Base-by-base conservation (phyloP, 2,329 filamentous ascomycete species). In the Botrytis porri region DNA sequence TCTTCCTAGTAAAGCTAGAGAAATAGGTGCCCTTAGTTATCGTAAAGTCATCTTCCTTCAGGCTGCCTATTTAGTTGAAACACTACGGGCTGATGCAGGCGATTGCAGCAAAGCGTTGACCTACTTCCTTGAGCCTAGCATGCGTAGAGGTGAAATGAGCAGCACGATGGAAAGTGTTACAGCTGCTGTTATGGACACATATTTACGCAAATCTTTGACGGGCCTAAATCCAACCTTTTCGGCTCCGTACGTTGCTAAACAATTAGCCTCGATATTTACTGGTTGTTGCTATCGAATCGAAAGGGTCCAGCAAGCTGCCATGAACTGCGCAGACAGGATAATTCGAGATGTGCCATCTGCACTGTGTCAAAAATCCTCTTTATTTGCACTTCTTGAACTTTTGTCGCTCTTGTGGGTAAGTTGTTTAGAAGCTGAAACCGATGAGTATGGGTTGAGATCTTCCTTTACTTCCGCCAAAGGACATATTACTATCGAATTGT, bases 101-200 rank as follows among this genome's bases (percentile, higher is more conserved):
- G 93, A 97, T 80, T 98, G 95, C 81, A 97, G 94, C 37, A 94
- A 95, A 80, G 91, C 94, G 6, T 84, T 98, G 61, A 92, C 90
- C 0, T 99, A 99, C 82, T 99, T 98, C 82, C 85, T 97, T n/a
- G 96, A 99, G 79, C 94, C 94, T 9, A 95, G 93, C 78, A 92
- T 91, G 88, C 86, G 88, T 54, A 87, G 85, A 73, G 86, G 86
- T 20, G 89, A 91, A 69, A 88, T 91, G 70, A 89, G 86, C 80
- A 88, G 84, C 77, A 87, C 86, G 41, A 91, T 92, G 89, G 88
- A 90, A 75, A 87, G 87, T 14, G 87, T 91, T 73, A 86, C 88
- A 60, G 81, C 84, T n/a, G 88, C 89, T 22, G 92, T 94, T 29
- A 89, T 98, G 60, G 90, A 92, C 71, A 90, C 90, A 45, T 99